Conservation (phyloP, 371 early-diverging fungal genomes). For the Syncephalastrum contaminatum region DNA sequence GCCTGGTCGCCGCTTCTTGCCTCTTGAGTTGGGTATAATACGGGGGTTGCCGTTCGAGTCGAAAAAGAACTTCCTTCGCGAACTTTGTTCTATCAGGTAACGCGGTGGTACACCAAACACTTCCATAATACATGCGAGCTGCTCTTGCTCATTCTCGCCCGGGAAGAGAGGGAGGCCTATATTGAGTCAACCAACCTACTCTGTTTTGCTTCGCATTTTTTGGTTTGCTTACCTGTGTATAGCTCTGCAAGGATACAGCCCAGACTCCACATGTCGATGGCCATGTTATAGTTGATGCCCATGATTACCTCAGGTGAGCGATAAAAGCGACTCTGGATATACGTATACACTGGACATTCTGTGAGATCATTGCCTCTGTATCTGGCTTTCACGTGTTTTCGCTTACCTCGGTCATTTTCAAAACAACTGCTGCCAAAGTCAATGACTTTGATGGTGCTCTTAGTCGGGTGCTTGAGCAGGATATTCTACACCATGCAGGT, state of each 20-base stretch:
- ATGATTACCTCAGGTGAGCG: conserved; percentile 95
- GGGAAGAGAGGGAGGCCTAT: conserved; percentile 87
- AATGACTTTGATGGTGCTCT: conserved; percentile 80
- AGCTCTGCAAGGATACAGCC: conserved; percentile 98
- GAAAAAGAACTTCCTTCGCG: conserved; percentile 81
- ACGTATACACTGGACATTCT: conserved; percentile 70
- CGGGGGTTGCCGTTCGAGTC: conserved; percentile 67
- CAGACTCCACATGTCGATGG: conserved; percentile 98
- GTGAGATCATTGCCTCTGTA: neutral
- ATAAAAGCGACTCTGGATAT: conserved; percentile 95
- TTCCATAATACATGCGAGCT: conserved; percentile 93
- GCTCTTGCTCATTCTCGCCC: conserved; percentile 96
- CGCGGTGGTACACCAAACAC: conserved; percentile 75
- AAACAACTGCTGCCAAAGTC: conserved; percentile 91
- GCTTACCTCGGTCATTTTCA: conserved; percentile 53
- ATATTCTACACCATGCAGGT: conserved; percentile 47
- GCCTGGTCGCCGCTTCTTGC: conserved; percentile 76
- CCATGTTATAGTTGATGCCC: conserved; percentile 75
- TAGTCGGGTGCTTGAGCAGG: conserved; percentile 54
- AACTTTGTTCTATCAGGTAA: conserved; percentile 71
- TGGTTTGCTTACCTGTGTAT: conserved; percentile 74
- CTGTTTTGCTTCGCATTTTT: conserved; percentile 77
- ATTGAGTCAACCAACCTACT: too few species aligned
- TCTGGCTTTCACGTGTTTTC: neutral
- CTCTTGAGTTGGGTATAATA: conserved; percentile 77